These are phyloP conservation scores for Solanum aculeatissimum DNA, from an alignment of 305 asterid species.

Conservation along the genomic window DNA sequence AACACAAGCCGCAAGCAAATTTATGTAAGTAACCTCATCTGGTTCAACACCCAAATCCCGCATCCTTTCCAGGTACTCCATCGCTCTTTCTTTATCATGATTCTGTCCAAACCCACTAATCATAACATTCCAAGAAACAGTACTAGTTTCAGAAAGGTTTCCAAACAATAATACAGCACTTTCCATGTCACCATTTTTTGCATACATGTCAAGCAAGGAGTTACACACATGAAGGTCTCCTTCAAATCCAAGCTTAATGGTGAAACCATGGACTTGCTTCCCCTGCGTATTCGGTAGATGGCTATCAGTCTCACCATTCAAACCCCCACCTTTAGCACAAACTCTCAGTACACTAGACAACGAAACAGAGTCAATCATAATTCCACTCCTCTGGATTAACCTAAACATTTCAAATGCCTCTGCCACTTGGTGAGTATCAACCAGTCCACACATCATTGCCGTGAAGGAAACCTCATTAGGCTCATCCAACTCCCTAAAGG, in stretches of 20 bases:
- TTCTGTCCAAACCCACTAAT: constrained; percentile 61
- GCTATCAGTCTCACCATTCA: constrained; percentile 13
- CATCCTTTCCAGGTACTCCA: constrained; percentile 52
- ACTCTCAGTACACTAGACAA: constrained; percentile 56
- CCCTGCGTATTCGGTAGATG: constrained; percentile 19
- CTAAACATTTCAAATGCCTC: constrained; percentile 69
- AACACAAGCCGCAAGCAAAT: constrained; percentile 55
- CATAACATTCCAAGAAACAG: constrained; percentile 86
- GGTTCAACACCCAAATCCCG: constrained; percentile 49
- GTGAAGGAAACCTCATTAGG: constrained; percentile 80
- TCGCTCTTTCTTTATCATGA: constrained; percentile 23
- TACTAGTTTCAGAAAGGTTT: constrained; percentile 38
- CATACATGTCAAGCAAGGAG: constrained; percentile 72
- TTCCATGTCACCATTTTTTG: constrained; percentile 49
- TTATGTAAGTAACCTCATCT: constrained; percentile 59
- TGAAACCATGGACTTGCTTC: constrained; percentile 56
- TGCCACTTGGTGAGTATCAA: constrained; percentile 35
- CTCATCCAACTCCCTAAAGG: constrained; percentile 48
- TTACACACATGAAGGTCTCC: constrained; percentile 47
- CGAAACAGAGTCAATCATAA: constrained; percentile 41
- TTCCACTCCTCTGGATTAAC: constrained; percentile 46
- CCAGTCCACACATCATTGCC: constrained; percentile 64
- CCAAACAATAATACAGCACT: constrained; percentile 46
- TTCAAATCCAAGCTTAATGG: constrained; percentile 44
- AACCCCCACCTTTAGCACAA: constrained; percentile 38